A percentile compares a stretch with the other conserved stretches of the same genome.
These are phyloP conservation scores for Pleurotus citrinopileatus DNA, from an alignment of 768 basidiomycete genomes.

Conservation along the genomic window DNA sequence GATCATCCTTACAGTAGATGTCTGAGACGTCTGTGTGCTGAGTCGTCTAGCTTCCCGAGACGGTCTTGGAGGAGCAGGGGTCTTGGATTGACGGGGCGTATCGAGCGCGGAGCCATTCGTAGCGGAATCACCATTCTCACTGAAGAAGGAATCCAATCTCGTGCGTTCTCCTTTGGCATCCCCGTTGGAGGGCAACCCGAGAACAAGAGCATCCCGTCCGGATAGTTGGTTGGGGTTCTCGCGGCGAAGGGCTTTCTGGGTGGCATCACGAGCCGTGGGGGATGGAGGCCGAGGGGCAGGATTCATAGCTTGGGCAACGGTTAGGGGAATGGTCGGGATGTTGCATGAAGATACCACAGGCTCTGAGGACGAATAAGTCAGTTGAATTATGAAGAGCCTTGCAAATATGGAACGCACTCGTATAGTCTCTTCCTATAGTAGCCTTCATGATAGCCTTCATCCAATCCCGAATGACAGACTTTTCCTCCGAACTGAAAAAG, in stretches of 20 bases:
- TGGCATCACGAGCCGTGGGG: constrained; percentile 81
- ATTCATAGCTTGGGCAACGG: constrained; percentile 95
- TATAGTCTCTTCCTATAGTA: constrained; percentile 91
- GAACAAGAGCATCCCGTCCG: constrained; percentile 74
- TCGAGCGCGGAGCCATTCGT: constrained; percentile 15
- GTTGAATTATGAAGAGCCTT: not conserved
- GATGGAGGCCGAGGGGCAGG: constrained; percentile 95
- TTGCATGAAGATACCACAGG: constrained; percentile 96
- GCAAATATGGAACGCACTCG: constrained; percentile 53
- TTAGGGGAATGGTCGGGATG: constrained; percentile 92
- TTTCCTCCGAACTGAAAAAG: constrained; percentile 91
- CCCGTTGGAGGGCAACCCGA: constrained; percentile 47
- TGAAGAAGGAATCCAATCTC: constrained; percentile 56
- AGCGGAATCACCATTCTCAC: constrained; percentile 30
- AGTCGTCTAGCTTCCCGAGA: constrained; percentile 58
- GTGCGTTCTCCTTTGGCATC: constrained; percentile 44
- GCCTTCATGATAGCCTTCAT: constrained; percentile 99
- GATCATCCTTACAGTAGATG: constrained; percentile 21
- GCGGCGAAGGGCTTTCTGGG: constrained; percentile 80
- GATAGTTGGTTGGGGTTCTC: constrained; percentile 85
- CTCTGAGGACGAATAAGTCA: constrained; percentile 41
- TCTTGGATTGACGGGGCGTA: constrained; percentile 20
- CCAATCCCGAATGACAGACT: constrained; percentile 86
- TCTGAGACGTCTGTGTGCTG: constrained; percentile 26
- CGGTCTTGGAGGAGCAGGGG: constrained; percentile 59